Percentiles rank a stretch among this genome's conserved stretches.
Evolutionary conservation across 352 stramenopile genomes (phyloP).

Genomic region (Globisporangium sylvaticum): DNA sequence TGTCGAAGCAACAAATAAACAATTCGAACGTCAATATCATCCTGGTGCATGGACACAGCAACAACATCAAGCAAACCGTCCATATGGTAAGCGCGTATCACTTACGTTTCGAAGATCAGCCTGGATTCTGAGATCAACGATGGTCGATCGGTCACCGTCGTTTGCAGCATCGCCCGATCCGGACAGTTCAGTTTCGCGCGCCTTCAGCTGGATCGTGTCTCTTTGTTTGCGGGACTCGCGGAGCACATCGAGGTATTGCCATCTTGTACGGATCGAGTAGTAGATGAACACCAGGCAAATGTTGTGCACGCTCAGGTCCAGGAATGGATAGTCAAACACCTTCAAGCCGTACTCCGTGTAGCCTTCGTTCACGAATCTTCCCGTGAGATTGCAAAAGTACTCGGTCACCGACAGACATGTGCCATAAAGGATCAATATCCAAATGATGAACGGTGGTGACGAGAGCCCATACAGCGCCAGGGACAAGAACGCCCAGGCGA

Average conservation of each 20-base stretch:
- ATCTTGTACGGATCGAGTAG: conserved; percentile 72
- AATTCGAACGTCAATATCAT: conserved; percentile 1
- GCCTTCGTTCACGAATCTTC: conserved; percentile 37
- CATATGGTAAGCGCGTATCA: neutral
- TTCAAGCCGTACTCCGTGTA: conserved; percentile 61
- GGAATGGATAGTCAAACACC: conserved; percentile 67
- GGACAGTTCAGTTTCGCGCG: neutral
- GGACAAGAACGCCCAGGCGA: conserved; percentile 61
- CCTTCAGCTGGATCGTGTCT: conserved; percentile 16
- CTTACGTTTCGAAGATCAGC: conserved; percentile 49
- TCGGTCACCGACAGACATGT: conserved; percentile 51
- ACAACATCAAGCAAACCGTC: neutral
- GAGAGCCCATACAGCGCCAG: conserved; percentile 63
- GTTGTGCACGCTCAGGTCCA: conserved; percentile 75
- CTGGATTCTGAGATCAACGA: conserved; percentile 35
- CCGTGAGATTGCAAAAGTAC: conserved; percentile 68
- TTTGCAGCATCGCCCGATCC: conserved; percentile 4
- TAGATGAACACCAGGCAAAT: conserved; percentile 75
- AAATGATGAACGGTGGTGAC: conserved; percentile 46
- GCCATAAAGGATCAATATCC: conserved; percentile 60
- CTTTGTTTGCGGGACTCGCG: conserved; percentile 21
- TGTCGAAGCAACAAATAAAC: neutral
- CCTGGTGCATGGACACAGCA: neutral
- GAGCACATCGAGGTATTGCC: conserved; percentile 69
- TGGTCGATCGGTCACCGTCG: conserved; percentile 25